phyloP scores from a whole-genome alignment of 202 grass and related monocot species.

The Schoenoplectus tabernaemontani region DNA sequence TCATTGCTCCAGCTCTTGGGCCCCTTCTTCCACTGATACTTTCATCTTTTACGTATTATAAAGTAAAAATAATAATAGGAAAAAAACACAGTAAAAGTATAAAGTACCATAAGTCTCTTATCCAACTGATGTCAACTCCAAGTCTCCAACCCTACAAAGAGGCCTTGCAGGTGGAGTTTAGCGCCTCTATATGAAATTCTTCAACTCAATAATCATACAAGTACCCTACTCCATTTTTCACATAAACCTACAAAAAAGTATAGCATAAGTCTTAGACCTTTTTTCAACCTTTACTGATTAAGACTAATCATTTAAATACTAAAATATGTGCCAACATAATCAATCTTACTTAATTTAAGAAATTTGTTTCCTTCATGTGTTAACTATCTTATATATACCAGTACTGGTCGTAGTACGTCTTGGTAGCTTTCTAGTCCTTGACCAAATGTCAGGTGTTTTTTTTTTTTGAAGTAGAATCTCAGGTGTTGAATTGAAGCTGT shows the following conservation, averaged over 20 bases:
- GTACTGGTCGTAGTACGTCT: too few relatives aligned
- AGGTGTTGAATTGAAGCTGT: not conserved
- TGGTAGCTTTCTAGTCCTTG: not conserved
- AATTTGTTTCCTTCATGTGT: not conserved
- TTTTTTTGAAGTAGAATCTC: too few relatives aligned
- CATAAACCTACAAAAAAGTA: not conserved
- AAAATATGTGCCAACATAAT: not conserved
- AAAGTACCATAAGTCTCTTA: constrained; percentile 18
- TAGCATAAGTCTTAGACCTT: not conserved
- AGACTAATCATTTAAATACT: not conserved
- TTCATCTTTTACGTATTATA: constrained; percentile 34
- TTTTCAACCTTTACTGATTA: not conserved
- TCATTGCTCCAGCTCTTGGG: constrained; percentile 55
- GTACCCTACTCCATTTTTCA: not conserved
- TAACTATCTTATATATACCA: not conserved
- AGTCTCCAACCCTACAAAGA: constrained; percentile 17
- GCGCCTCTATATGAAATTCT: not conserved
- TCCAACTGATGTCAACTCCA: constrained; percentile 15
- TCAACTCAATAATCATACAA: not conserved
- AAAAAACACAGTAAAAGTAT: constrained; percentile 1
- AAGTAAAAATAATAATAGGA: not conserved
- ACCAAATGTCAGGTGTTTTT: not conserved
- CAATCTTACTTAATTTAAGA: not conserved
- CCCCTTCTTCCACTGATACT: constrained; percentile 27
- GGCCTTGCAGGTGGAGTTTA: not conserved